These are phyloP conservation scores for Fusarium xylarioides DNA, from an alignment of 2,329 filamentous ascomycete species.

Conservation along the genomic window DNA sequence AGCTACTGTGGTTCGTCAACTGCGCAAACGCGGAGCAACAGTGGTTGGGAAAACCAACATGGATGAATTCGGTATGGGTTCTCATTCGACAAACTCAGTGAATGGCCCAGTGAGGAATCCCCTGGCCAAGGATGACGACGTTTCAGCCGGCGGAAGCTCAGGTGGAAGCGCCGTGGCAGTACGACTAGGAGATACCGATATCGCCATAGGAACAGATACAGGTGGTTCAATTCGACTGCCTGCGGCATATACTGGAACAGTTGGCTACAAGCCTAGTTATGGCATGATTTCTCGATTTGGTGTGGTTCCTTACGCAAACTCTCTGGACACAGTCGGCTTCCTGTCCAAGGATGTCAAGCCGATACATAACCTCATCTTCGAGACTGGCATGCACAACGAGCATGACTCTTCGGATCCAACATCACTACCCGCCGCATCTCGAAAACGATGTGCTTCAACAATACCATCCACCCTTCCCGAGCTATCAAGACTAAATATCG, in stretches of 20 bases:
- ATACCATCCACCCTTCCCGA: constrained; percentile 37
- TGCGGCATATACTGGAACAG: constrained; percentile 82
- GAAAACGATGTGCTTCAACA: constrained; percentile 56
- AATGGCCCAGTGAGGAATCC: constrained; percentile 71
- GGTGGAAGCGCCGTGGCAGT: constrained; percentile 93
- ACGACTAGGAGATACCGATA: constrained; percentile 62
- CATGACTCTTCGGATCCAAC: constrained; percentile 81
- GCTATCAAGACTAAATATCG: constrained; percentile 56
- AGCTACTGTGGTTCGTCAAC: constrained; percentile 78
- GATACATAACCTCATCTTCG: constrained; percentile 63
- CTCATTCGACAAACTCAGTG: constrained; percentile 76
- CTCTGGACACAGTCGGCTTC: constrained; percentile 88
- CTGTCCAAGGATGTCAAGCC: constrained; percentile 64
- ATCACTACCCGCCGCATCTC: constrained; percentile 66
- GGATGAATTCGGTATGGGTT: constrained; percentile 97
- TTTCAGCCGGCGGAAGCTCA: constrained; percentile 88
- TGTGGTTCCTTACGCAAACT: constrained; percentile 92
- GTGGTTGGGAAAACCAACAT: constrained; percentile 87
- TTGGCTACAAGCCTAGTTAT: constrained; percentile 93
- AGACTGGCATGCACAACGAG: constrained; percentile 56
- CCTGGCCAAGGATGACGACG: constrained; percentile 47
- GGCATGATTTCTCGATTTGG: constrained; percentile 86
- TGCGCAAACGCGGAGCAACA: constrained; percentile 69
- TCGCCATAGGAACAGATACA: constrained; percentile 91
- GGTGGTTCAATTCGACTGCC: constrained; percentile 89